Percentiles rank a stretch among this genome's conserved stretches.
These are phyloP conservation scores for Penicillium ochrochloron DNA, from an alignment of 495 filamentous ascomycete species.

Conservation along the genomic window DNA sequence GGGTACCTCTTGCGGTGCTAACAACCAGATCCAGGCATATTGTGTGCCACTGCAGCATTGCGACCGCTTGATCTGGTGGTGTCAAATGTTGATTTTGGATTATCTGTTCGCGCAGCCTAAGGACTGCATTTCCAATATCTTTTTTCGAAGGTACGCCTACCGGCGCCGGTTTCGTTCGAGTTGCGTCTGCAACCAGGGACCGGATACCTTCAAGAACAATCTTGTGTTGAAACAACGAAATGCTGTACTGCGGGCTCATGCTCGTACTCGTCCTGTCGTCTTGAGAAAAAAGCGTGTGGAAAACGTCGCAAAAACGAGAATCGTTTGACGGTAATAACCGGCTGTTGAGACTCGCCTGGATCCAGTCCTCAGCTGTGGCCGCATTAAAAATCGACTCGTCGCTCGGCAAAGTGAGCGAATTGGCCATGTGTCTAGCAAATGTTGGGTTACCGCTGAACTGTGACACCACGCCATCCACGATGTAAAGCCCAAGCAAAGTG, in stretches of 20 bases:
- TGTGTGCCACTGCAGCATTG: neutral
- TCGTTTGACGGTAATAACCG: neutral
- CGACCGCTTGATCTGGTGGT: neutral
- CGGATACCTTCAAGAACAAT: slow-evolving; percentile 3
- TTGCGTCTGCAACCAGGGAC: slow-evolving; percentile 8
- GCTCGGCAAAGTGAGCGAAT: neutral
- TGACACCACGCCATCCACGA: slow-evolving; percentile 8
- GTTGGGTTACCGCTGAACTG: slow-evolving; percentile 5
- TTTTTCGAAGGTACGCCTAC: neutral
- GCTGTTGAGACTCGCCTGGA: neutral
- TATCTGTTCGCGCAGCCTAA: neutral
- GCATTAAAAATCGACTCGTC: neutral
- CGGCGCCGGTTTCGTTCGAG: neutral
- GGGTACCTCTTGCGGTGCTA: neutral
- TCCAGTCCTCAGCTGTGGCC: neutral
- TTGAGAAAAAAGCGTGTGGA: neutral
- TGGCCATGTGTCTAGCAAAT: slow-evolving; percentile 5
- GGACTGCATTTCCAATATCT: neutral
- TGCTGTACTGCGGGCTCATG: neutral
- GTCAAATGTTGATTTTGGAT: neutral
- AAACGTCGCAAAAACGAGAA: neutral
- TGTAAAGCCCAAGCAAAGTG: slow-evolving; percentile 5
- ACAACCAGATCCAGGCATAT: neutral
- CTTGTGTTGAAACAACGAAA: slow-evolving; percentile 1
- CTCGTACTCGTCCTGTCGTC: neutral